phyloP scores from a whole-genome alignment of 495 filamentous ascomycete genomes.

The Podospora anserina region DNA sequence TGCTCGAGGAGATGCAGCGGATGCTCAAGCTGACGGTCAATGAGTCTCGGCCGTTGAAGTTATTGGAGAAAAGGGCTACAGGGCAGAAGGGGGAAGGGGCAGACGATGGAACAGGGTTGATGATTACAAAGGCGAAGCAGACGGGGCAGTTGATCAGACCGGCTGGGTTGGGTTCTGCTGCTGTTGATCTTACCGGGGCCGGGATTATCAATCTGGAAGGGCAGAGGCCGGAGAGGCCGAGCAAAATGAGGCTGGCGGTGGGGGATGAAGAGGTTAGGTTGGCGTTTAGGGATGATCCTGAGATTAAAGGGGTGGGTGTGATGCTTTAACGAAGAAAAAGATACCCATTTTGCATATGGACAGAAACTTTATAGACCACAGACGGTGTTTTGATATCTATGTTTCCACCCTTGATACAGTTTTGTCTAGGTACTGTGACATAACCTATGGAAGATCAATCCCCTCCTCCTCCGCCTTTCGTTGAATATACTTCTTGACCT shows the following conservation, averaged over 20 bases:
- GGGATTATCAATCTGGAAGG: constrained; percentile 82
- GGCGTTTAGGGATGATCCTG: constrained; percentile 83
- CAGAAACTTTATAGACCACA: no score
- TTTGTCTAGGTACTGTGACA: no score
- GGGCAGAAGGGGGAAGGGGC: constrained; percentile 13
- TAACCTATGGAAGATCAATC: constrained; percentile 58
- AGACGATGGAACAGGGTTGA: constrained; percentile 3
- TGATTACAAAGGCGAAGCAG: neutral
- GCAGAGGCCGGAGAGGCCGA: constrained; percentile 73
- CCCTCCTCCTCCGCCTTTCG: constrained; percentile 81
- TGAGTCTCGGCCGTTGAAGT: constrained; percentile 37
- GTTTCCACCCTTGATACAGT: no score
- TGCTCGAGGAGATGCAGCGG: constrained; percentile 82
- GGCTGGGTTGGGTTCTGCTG: constrained; percentile 64
- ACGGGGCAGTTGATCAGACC: constrained; percentile 45
- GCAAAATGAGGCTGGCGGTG: constrained; percentile 80
- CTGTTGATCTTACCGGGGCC: constrained; percentile 78
- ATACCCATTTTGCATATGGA: constrained; percentile 15
- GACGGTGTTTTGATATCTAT: no score
- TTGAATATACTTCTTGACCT: constrained; percentile 75
- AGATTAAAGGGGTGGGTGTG: constrained; percentile 70
- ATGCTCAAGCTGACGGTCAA: constrained; percentile 59
- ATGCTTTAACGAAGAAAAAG: constrained; percentile 30
- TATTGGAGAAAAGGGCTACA: constrained; percentile 24
- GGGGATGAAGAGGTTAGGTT: constrained; percentile 84